Evolutionary conservation across 2,329 filamentous ascomycete genomes (phyloP), one percentile per base, ranked within the genome.

Genomic region (Sporothrix phasma): DNA sequence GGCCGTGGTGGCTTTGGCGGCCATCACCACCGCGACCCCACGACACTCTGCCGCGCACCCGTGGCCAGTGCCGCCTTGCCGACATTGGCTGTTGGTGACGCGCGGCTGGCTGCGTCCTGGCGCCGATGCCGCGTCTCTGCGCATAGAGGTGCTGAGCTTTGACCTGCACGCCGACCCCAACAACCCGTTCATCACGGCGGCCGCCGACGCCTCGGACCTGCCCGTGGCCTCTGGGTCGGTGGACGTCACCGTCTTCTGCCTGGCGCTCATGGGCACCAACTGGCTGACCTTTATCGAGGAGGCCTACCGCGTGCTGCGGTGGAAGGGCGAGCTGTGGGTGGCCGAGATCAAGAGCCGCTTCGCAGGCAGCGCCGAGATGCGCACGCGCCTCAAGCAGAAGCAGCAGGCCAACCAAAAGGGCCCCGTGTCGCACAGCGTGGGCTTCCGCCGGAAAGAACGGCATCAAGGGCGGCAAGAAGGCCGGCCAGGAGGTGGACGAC

Each of bases 231-330:
- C 92, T 69, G 87, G 85, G 51, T 86, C 83, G 67, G 86, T 92
- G 66, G 92, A 99, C 74, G 82, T 99, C 5, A 90, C 90, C 58
- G 87, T 99, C 69, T 97, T 97, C 80, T 99, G 94, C 75, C 83
- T 99, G 37, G 94, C 93, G 59, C 84, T 99, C 65, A 99, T 99
- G 94, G 94, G 94, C 72, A 99, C 94, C 63, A 99, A 99, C 78
- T 99, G 94, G 93, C 84, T 96, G 62, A 87, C 91, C 70, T 97
- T 99, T 74, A 84, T 99, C 71, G 94, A 97, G 76, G 94, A 99
- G 78, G 93, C 93, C 15, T 96, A 91, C 79, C 87, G 94, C 62
- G 82, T 97, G 61, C 82, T 99, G 67, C 88, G 91, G 72, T 92
- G 92, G 84, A 93, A 94, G 72, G 94, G 94, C 69, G 94, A 99